Base-by-base conservation (phyloP, 371 early-diverging fungal species). In the Mucor irregularis region DNA sequence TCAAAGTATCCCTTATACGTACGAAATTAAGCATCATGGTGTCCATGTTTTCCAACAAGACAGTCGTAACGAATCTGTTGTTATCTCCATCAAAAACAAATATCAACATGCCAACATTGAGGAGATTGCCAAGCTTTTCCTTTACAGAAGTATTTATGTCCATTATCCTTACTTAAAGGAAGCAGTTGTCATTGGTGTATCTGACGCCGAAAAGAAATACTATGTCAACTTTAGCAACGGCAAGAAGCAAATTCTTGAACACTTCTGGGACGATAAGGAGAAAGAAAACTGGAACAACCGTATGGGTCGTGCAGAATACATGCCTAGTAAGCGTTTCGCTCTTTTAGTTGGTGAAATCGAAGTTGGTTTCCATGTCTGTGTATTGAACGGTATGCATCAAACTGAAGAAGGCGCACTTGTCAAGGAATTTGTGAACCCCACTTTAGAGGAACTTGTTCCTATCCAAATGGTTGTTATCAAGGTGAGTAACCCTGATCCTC, bases 151-250 rank as follows among this genome's bases (percentile, higher is more conserved):
- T 2, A 76, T 93, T 19, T 88, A 68, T 69, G 83, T 85, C 35
- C 81, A 82, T 6, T 97, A 94, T 84, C 98, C 98, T 17, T 94
- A 90, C 62, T 69, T 97, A 47, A 74, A 77, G 54, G 96, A 97
- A 64, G 89, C 87, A 0, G 72, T 81, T 4, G 88, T 95, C 1
- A 75, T 84, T n/a, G 81, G 83, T 30, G 83, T 97, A 6, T 84
- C 87, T 2, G 90, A 93, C 66, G 83, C 75, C 17, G 43, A 70
- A 19, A 82, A 84, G 62, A 74, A 76, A 47, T 93, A 93, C 60
- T 82, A 85, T 22, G 59, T 89, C 29, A 71, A 70, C 30, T 22
- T 70, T 46, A 39, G 61, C 35, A 69, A 76, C 24, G 56, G 80
- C 42, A 61, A 63, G 53, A 69, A 75, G 61, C 54, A 66, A 30